Conservation (phyloP, 2,329 filamentous ascomycete genomes). For the Calonectria honghensis region DNA sequence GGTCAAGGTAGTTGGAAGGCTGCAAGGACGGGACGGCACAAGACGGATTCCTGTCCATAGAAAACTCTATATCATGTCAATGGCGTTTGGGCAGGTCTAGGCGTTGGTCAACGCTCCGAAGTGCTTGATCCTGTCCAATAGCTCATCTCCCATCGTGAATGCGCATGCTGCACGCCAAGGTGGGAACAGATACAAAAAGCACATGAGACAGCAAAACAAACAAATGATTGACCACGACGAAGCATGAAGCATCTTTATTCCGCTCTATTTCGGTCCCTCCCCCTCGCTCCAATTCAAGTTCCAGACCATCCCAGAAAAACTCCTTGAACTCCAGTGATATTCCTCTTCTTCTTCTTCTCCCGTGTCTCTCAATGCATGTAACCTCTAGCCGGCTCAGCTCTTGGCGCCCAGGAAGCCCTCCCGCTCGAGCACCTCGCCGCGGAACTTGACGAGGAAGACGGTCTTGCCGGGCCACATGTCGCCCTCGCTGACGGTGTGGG, state of each 20-base stretch:
- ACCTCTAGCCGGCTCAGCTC: slow-evolving; percentile 56
- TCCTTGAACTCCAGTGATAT: slow-evolving; percentile 48
- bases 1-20: neutral
- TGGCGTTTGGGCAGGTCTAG: slow-evolving; percentile 4
- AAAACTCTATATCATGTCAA: slow-evolving; percentile 22
- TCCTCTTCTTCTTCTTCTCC: neutral
- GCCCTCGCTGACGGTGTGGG: slow-evolving; percentile 83
- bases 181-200: neutral
- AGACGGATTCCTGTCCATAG: neutral
- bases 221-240: slow-evolving; percentile 2
- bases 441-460: slow-evolving; percentile 95
- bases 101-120: neutral
- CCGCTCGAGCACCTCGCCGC: slow-evolving; percentile 91
- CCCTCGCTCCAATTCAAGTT: slow-evolving; percentile 25
- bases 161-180: neutral
- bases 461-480: slow-evolving; percentile 98
- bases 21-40: slow-evolving; percentile 5
- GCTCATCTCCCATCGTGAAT: neutral
- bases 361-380: neutral
- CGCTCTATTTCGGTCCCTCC: slow-evolving; percentile 29
- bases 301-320: slow-evolving; percentile 39
- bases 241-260: slow-evolving; percentile 22
- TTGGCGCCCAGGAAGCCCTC: slow-evolving; percentile 85
- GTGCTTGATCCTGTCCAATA: slow-evolving; percentile 21
- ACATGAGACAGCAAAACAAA: neutral